Evolutionary conservation across 495 filamentous ascomycete genomes (phyloP), one percentile per base, ranked within the genome.

Genomic region (Penicillium dipodomyicola): DNA sequence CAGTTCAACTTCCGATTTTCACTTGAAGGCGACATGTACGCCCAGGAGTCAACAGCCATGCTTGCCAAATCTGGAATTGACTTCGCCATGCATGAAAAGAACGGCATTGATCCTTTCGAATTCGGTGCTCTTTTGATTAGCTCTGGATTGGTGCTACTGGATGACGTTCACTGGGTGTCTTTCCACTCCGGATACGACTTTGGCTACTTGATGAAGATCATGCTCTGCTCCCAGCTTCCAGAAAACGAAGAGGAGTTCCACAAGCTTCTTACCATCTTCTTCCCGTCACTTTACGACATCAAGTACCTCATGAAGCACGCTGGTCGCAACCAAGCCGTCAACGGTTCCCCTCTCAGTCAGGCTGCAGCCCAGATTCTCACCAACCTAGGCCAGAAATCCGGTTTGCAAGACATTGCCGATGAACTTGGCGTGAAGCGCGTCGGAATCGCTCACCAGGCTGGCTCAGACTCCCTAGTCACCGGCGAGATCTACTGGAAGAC

Each of bases 141-240:
- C 54, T 97, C 94, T 14, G 94, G 94, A 9, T 77, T 98, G 30
- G 90, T 94, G n/a, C 85, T 94, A 62, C 78, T 87, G 48, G 88
- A 93, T 35, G 85, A 96, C 49, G 88, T 97, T 15, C 84, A 87
- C 65, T 98, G 94, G 94, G 87, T 98, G 32, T 95, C 91, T 19
- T 97, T 97, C 74, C 94, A 98, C 71, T 92, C 90, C n/a, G 94
- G 94, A 46, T 98, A 98, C 75, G 94, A 98, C 75, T 96, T 98
- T 74, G 94, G 91, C 37, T 97, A 97, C 66, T 75, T 97, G 47
- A 90, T 96, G 67, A 97, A 98, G 74, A 85, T 97, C 33, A 86
- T 98, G 72, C 81, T 85, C 32, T 87, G 86, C 73, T 79, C 85
- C 22, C 82, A 85, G 44, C 78, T 98, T 11, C 94, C 94, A 3